These are phyloP conservation scores for Verbena officinalis DNA, from an alignment of 257 asterid species.

Conservation along the genomic window DNA sequence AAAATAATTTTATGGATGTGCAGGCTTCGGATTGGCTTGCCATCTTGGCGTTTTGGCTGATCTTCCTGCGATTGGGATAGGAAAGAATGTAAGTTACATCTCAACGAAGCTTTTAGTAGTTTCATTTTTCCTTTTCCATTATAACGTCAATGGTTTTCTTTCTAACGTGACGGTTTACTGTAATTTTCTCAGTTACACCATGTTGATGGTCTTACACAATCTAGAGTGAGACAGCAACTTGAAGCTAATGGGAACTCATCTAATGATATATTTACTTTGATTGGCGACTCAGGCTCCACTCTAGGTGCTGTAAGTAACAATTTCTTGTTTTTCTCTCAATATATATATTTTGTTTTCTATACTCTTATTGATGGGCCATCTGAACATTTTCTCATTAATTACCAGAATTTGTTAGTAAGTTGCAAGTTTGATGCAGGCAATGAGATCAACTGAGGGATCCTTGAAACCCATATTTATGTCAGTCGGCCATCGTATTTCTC, in stretches of 20 bases:
- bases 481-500: slow-evolving; percentile 82
- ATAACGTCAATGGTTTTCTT: slow-evolving; percentile 4
- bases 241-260: slow-evolving; percentile 48
- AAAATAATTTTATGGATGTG: slow-evolving; percentile 8
- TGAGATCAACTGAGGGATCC: slow-evolving; percentile 62
- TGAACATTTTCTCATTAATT: too few species aligned
- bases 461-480: slow-evolving; percentile 78
- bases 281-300: slow-evolving; percentile 75
- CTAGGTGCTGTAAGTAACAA: slow-evolving; percentile 68
- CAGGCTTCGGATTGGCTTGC: slow-evolving; percentile 95
- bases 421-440: slow-evolving; percentile 58
- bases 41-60: slow-evolving; percentile 86
- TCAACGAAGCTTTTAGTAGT: background rate
- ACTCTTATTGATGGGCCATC: background rate
- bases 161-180: slow-evolving; percentile 8
- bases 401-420: background rate
- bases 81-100: slow-evolving; percentile 69
- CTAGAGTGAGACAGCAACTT: slow-evolving; percentile 55
- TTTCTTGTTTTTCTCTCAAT: slow-evolving; percentile 1
- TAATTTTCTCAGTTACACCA: slow-evolving; percentile 64
- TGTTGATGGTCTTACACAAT: slow-evolving; percentile 79
- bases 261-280: slow-evolving; percentile 46
- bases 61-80: slow-evolving; percentile 86
- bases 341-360: background rate
- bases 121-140: slow-evolving; percentile 1